Conservation (phyloP, 768 basidiomycete genomes). For the Lactarius deliciosus region DNA sequence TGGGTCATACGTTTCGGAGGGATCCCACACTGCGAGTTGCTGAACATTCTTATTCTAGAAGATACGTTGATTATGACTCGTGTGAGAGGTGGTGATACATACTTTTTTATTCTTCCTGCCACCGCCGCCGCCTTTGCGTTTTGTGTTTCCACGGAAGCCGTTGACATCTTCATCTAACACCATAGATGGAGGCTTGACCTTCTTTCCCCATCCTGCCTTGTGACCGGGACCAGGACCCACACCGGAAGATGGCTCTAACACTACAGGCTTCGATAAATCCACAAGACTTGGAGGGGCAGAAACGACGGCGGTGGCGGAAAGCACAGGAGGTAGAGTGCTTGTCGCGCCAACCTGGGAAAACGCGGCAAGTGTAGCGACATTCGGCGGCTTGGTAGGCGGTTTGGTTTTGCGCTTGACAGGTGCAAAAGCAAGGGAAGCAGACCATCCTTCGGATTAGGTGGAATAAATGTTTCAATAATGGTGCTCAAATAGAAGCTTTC, state of each 20-base stretch:
- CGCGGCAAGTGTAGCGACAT: conserved; percentile 56
- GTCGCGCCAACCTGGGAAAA: conserved; percentile 28
- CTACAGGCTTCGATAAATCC: conserved; percentile 33
- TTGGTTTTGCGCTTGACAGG: conserved; percentile 69
- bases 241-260: conserved; percentile 37
- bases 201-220: conserved; percentile 73
- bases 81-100: conserved; percentile 26
- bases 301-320: conserved; percentile 63
- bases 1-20: conserved; percentile 76
- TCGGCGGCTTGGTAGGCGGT: conserved; percentile 52
- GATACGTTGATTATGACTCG: conserved; percentile 1
- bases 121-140: conserved; percentile 50
- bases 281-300: conserved; percentile 67
- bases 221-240: conserved; percentile 40
- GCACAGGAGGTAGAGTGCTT: conserved; percentile 31
- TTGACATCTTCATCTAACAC: conserved; percentile 87
- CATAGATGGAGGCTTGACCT: conserved; percentile 90
- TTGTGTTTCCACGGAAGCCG: conserved; percentile 65
- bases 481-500: conserved; percentile 30
- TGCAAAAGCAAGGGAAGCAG: conserved; percentile 85
- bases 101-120: conserved; percentile 64
- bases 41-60: conserved; percentile 60
- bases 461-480: conserved; percentile 28
- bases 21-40: conserved; percentile 66
- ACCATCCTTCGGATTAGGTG: conserved; percentile 65